Base-by-base conservation (phyloP, 176 grass and related monocot species). In the Alloteropsis semialata region DNA sequence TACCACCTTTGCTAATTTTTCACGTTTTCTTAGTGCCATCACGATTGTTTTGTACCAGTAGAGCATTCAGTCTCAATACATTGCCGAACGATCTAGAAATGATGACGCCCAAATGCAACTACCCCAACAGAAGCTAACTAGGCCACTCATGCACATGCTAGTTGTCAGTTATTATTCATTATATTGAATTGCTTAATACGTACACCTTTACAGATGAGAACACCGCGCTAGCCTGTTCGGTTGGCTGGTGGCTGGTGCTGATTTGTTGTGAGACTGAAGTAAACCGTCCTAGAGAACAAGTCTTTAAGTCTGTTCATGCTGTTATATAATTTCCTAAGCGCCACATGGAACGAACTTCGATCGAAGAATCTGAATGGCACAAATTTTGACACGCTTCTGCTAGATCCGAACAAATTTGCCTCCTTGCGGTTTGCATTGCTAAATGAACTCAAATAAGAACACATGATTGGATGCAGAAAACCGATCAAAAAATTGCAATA, bases 371-470 rank as follows among this genome's bases (percentile, higher is more conserved):
- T n/a, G n/a, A n/a, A n/a, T n/a, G n/a, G n/a, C n/a, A n/a, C n/a
- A n/a, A n/a, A n/a, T n/a, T n/a, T n/a, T n/a, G n/a, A n/a, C n/a
- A n/a, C n/a, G n/a, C n/a, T n/a, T n/a, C n/a, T n/a, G n/a, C n/a
- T n/a, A 36, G 34, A 36, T 12, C 10, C 18, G 8, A 58, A 58
- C n/a, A 27, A 58, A 27, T 25, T 71, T 83, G 24, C 8, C 8
- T 3, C 30, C 1, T 72, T 84, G 21, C 29, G 59, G 21, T 72
- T 49, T 49, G 56, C 29, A 65, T 49, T 49, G 56, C 29, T 16
- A 38, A 58, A 24, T 62, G 1, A 80, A 49, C 22, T 56, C 33
- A 55, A 71, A 46, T 12, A 85, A 85, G 27, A 81, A 85, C 24
- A n/a, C 28, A 83, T 83, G 13, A 15, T 30, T 61, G 55, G 10